Conservation (phyloP, 495 filamentous ascomycete genomes). For the Lindgomyces ingoldianus region DNA sequence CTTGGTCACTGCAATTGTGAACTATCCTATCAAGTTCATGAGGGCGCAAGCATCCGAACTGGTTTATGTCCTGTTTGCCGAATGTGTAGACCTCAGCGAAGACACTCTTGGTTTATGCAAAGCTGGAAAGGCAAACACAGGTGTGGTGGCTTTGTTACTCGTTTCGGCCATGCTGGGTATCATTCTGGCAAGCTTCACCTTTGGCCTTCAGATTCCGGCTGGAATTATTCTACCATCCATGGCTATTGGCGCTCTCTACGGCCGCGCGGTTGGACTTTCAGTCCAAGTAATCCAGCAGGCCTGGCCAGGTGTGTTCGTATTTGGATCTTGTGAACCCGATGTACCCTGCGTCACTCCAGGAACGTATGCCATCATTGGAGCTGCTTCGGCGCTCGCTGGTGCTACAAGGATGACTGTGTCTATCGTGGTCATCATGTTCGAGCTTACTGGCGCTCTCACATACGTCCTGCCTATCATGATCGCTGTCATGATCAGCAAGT, state of each 20-base stretch:
- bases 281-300: constrained; percentile 85
- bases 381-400: constrained; percentile 91
- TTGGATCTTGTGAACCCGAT: constrained; percentile 81
- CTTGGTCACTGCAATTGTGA: constrained; percentile 79
- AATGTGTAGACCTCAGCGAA: constrained; percentile 74
- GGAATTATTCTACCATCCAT: constrained; percentile 98
- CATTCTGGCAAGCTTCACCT: constrained; percentile 83
- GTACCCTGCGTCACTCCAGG: constrained; percentile 90
- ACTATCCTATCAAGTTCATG: constrained; percentile 96
- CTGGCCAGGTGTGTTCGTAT: constrained; percentile 74
- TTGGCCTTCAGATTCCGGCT: constrained; percentile 94
- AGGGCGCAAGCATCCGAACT: constrained; percentile 82
- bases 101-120: constrained; percentile 89
- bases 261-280: constrained; percentile 85
- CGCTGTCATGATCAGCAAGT: constrained; percentile 97
- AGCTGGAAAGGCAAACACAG: constrained; percentile 66
- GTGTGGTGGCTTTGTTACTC: constrained; percentile 76
- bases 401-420: constrained; percentile 97
- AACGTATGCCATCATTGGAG: constrained; percentile 94
- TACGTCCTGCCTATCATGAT: constrained; percentile 99
- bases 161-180: constrained; percentile 80
- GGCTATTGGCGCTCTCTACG: constrained; percentile 89
- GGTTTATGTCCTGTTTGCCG: constrained; percentile 87
- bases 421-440: constrained; percentile 99
- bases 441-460: constrained; percentile 91